Evolutionary conservation across 1,284 basidiomycete species (phyloP).

Genomic region (Mycosarcoma maydis): DNA sequence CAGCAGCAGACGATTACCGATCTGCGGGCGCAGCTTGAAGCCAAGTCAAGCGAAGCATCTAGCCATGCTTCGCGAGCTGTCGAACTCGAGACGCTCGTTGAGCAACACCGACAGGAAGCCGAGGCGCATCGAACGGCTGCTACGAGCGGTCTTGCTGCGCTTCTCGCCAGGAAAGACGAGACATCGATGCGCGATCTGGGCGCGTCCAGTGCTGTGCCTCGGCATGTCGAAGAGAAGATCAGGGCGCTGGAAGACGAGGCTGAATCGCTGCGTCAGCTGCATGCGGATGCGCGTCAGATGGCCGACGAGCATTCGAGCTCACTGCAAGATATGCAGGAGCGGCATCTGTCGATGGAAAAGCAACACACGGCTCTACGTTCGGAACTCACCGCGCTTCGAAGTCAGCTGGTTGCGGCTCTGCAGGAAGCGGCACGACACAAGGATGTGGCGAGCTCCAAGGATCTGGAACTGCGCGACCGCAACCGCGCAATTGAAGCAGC

Average conservation of each 20-base stretch:
- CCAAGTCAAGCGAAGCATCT: slow-evolving; percentile 60
- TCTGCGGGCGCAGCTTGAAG: slow-evolving; percentile 77
- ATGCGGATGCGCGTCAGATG: slow-evolving; percentile 53
- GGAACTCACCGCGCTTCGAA: slow-evolving; percentile 81
- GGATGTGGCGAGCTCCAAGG: slow-evolving; percentile 67
- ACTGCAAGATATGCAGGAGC: slow-evolving; percentile 76
- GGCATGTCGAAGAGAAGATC: slow-evolving; percentile 60
- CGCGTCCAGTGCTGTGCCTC: slow-evolving; percentile 21
- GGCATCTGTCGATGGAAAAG: slow-evolving; percentile 75
- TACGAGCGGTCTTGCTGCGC: slow-evolving; percentile 54
- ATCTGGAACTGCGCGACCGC: slow-evolving; percentile 76
- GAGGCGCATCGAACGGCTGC: slow-evolving; percentile 61
- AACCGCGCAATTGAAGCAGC: slow-evolving; percentile 77
- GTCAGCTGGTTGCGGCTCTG: slow-evolving; percentile 78
- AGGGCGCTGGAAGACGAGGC: slow-evolving; percentile 61
- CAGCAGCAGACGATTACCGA: slow-evolving; percentile 75
- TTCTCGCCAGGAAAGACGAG: slow-evolving; percentile 57
- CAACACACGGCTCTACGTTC: slow-evolving; percentile 78
- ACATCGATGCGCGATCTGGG: slow-evolving; percentile 32
- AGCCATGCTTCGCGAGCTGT: slow-evolving; percentile 76
- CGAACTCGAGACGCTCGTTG: slow-evolving; percentile 77
- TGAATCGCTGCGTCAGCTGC: slow-evolving; percentile 59
- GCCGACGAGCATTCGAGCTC: slow-evolving; percentile 68
- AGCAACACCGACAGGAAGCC: slow-evolving; percentile 70
- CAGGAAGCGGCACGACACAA: slow-evolving; percentile 79